Conservation (phyloP, 177 flowering plant genomes). For the Vitis hybrid region DNA sequence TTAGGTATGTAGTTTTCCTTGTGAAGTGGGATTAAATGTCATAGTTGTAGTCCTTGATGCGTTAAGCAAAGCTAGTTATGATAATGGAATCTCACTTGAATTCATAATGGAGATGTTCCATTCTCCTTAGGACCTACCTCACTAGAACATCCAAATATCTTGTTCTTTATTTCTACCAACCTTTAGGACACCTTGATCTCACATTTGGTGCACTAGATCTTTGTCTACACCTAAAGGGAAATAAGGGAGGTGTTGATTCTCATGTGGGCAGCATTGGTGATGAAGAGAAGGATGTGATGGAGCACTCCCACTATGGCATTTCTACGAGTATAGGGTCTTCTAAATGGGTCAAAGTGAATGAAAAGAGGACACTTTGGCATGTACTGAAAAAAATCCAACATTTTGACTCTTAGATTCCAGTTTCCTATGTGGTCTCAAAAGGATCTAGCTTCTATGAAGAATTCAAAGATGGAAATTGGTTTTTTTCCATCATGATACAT, state of each 20-base stretch:
- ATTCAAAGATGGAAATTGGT: too few species aligned
- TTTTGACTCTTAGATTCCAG: constrained; percentile 80
- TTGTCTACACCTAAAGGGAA: too few species aligned
- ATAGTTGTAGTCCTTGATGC: constrained; percentile 54
- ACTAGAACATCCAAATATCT: too few species aligned
- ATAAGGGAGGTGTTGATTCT: constrained; percentile 64
- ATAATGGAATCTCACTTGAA: constrained; percentile 39
- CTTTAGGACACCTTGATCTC: too few species aligned
- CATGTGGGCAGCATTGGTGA: constrained; percentile 9
- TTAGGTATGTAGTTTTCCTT: constrained; percentile 86
- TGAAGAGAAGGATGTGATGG: constrained; percentile 41
- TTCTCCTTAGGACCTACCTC: too few species aligned
- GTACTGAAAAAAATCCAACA: constrained; percentile 55
- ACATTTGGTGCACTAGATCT: too few species aligned
- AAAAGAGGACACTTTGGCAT: constrained; percentile 61
- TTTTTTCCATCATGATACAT: too few species aligned
- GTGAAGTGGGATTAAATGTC: constrained; percentile 52
- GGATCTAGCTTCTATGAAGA: too few species aligned
- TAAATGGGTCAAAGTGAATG: constrained; percentile 8
- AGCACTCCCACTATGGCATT: constrained; percentile 12
- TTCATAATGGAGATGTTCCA: constrained; percentile 39
- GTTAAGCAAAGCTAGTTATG: constrained; percentile 52
- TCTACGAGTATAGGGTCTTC: constrained; percentile 36
- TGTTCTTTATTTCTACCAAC: too few species aligned
- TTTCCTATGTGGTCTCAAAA: constrained; percentile 25